Conservation (phyloP, 768 basidiomycete genomes). For the Guyanaporus albipodus region DNA sequence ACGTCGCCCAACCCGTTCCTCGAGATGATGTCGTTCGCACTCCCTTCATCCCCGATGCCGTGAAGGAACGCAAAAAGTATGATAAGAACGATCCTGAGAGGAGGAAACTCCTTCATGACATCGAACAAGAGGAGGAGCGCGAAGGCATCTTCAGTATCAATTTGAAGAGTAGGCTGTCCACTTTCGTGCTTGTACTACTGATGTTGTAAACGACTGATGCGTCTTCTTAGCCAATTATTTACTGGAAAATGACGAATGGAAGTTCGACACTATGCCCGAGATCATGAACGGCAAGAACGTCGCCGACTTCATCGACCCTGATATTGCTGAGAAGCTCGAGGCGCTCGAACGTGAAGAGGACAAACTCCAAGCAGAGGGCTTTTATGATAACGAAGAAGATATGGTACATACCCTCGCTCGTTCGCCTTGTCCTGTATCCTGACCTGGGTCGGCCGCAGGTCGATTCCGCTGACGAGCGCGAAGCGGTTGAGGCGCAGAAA, state of each 20-base stretch:
- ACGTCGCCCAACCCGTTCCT: conserved; percentile 88
- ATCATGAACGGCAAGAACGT: conserved; percentile 98
- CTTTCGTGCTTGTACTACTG: background rate
- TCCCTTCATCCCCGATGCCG: conserved; percentile 85
- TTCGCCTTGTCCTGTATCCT: background rate
- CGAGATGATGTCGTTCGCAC: conserved; percentile 86
- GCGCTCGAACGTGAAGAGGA: conserved; percentile 97
- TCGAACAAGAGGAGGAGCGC: conserved; percentile 83
- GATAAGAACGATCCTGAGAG: conserved; percentile 86
- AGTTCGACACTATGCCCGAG: conserved; percentile 95
- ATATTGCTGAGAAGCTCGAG: conserved; percentile 95
- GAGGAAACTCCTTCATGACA: conserved; percentile 67
- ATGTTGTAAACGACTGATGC: conserved; percentile 1
- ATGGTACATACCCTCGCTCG: conserved; percentile 52
- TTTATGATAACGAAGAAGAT: conserved; percentile 88
- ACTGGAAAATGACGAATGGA: conserved; percentile 89
- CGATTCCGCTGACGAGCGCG: conserved; percentile 76
- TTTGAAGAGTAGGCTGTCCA: conserved; percentile 60
- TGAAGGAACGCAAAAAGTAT: conserved; percentile 74
- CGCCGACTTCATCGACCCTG: conserved; percentile 97
- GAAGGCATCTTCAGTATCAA: conserved; percentile 91
- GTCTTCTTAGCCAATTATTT: conserved; percentile 75
- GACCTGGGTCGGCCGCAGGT: conserved; percentile 22
- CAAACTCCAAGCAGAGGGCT: conserved; percentile 88
- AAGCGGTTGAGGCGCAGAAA: conserved; percentile 57